Evolutionary conservation across 768 basidiomycete species (phyloP).

Genomic region (Boletus huronensis): DNA sequence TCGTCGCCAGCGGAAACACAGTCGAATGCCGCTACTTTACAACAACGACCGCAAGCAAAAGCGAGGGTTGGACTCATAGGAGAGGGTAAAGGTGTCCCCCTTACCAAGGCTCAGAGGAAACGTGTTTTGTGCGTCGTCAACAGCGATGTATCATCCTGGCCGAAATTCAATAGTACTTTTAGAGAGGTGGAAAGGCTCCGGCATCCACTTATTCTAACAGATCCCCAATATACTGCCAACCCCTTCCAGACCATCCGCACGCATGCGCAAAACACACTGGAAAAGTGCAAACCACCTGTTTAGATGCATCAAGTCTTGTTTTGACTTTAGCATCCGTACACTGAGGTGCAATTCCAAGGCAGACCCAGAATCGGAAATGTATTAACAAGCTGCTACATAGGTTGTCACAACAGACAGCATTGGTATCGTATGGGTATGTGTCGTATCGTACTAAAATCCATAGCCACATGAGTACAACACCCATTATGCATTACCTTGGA

Average conservation of each 20-base stretch:
- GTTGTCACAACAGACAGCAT: constrained; percentile 14
- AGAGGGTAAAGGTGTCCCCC: constrained; percentile 54
- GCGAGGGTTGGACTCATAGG: constrained; percentile 57
- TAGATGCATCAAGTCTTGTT: neutral
- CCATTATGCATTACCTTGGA: constrained; percentile 4
- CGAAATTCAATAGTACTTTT: constrained; percentile 1
- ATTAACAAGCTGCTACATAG: constrained; percentile 25
- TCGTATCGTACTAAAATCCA: constrained; percentile 24
- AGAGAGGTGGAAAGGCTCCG: constrained; percentile 67
- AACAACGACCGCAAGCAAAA: constrained; percentile 13
- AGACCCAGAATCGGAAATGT: neutral
- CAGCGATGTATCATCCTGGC: neutral
- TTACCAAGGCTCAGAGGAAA: constrained; percentile 64
- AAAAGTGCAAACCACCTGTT: constrained; percentile 42
- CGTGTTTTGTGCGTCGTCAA: constrained; percentile 55
- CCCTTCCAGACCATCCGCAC: constrained; percentile 78
- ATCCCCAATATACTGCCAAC: constrained; percentile 59
- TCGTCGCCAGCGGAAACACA: constrained; percentile 13
- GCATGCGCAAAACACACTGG: constrained; percentile 74
- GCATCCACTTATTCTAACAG: constrained; percentile 65
- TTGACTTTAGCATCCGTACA: neutral
- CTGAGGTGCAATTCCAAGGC: neutral
- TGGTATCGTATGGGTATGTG: constrained; percentile 21
- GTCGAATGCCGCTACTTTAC: constrained; percentile 17
- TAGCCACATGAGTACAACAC: constrained; percentile 11